Conservation (phyloP, 1,139 yeast genomes). For the Blastobotrys illinoisensis region DNA sequence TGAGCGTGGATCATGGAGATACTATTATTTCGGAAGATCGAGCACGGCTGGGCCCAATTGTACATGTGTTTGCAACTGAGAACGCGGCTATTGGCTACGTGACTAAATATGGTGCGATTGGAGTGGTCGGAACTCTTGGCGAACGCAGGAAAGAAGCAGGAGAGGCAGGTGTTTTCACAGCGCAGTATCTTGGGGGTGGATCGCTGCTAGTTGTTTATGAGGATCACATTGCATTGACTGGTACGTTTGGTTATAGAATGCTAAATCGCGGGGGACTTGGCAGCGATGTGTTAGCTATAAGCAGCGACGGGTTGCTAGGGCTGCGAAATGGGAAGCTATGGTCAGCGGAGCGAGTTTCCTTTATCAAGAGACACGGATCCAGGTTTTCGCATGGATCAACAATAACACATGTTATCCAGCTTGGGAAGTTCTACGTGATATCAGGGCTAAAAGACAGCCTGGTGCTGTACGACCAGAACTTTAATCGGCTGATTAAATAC, state of each 20-base stretch:
- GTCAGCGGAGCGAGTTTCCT: background rate
- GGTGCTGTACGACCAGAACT: conserved; percentile 18
- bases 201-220: background rate
- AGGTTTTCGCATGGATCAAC: conserved; percentile 2
- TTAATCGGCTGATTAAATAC: background rate
- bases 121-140: background rate
- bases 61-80: background rate
- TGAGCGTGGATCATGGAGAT: background rate
- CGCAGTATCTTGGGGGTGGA: background rate
- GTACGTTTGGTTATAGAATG: background rate
- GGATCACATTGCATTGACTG: background rate
- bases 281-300: conserved; percentile 2
- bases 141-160: background rate
- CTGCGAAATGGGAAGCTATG: background rate
- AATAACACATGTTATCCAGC: conserved; percentile 8
- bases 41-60: background rate
- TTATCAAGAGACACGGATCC: background rate
- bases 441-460: conserved; percentile 20
- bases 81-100: background rate
- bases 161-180: background rate
- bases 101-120: background rate
- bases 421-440: conserved; percentile 16
- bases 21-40: background rate
- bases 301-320: background rate
- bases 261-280: background rate